Conservation (phyloP, 208 protist species). For the Trypanosoma vivax region DNA sequence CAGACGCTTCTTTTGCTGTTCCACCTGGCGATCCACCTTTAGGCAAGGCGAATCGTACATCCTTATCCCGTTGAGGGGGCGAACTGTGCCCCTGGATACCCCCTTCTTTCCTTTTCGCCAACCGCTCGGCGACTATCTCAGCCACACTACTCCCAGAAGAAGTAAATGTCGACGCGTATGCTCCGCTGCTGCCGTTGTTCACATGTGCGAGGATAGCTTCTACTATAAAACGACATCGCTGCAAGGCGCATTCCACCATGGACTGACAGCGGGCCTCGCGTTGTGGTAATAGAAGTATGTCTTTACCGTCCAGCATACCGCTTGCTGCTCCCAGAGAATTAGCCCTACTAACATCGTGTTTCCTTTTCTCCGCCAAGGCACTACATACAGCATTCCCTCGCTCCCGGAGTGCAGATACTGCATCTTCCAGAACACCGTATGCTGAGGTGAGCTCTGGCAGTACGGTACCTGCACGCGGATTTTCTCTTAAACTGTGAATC, state of each 20-base stretch:
- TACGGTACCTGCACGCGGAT: constrained; percentile 17
- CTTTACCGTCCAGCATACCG: constrained; percentile 6
- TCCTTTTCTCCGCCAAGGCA: constrained; percentile 11
- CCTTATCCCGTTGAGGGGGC: constrained; percentile 16
- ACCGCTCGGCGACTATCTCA: constrained; percentile 52
- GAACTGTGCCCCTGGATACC: constrained; percentile 29
- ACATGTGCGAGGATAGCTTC: constrained; percentile 72
- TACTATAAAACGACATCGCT: constrained; percentile 57
- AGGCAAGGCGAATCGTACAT: constrained; percentile 15
- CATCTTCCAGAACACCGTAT: constrained; percentile 24
- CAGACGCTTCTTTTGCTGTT: neutral
- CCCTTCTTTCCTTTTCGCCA: constrained; percentile 55
- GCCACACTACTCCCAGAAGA: constrained; percentile 22
- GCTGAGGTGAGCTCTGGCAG: constrained; percentile 34
- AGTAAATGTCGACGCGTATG: constrained; percentile 14
- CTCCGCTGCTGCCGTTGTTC: constrained; percentile 28
- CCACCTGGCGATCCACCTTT: neutral
- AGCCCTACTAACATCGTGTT: neutral
- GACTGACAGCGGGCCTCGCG: constrained; percentile 41
- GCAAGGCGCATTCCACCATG: constrained; percentile 54
- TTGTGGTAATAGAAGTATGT: constrained; percentile 9
- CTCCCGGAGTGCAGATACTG: constrained; percentile 15
- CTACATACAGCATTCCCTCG: constrained; percentile 26
- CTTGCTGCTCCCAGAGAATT: neutral
- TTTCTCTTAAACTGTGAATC: constrained; percentile 21